Base-by-base conservation (phyloP, 257 asterid species). In the Capsicum baccatum region DNA sequence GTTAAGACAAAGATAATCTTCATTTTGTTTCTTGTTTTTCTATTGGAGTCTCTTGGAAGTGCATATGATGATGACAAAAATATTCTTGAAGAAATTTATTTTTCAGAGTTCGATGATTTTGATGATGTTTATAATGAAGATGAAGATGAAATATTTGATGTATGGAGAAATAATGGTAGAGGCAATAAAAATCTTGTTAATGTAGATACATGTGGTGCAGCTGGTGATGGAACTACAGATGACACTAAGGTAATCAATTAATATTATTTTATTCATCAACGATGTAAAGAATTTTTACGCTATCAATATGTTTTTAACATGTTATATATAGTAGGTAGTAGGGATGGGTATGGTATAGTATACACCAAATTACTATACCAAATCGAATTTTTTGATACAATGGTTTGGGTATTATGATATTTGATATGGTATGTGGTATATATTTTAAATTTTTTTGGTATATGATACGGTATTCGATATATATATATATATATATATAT, bases 161-260 rank as follows among this genome's bases (percentile, higher is more conserved):
- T 86, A 10, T 81, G 37, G 14, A 81, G 85, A 83, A 86, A 88
- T 82, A 86, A 88, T 82, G 85, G 83, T 8, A 85, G 78, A 5
- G 83, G 86, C 17, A 90, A 67, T 76, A 94, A 91, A 88, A 83
- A 90, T 88, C 88, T 88, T 71, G 93, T 94, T 16, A 95, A 93
- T 87, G 99, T 97, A 70, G 98, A 94, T 87, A 89, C 85, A 16
- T 95, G 94, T 87, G 98, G 97, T 76, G 98, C 98, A 1, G 96
- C 81, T 86, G 99, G 99, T 47, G 97, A 97, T 87, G 99, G 99
- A 64, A 90, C 87, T 44, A 64, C 98, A 15, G 98, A 97, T 88
- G 98, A 97, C 89, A 95, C 98, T 71, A 83, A 90, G 97, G 98
- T 96, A 83, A 86, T 0, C 3, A 14, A 69, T 42, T 16, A 19